phyloP scores from a whole-genome alignment of 2,329 filamentous ascomycete genomes.

The Xylaria multiplex region DNA sequence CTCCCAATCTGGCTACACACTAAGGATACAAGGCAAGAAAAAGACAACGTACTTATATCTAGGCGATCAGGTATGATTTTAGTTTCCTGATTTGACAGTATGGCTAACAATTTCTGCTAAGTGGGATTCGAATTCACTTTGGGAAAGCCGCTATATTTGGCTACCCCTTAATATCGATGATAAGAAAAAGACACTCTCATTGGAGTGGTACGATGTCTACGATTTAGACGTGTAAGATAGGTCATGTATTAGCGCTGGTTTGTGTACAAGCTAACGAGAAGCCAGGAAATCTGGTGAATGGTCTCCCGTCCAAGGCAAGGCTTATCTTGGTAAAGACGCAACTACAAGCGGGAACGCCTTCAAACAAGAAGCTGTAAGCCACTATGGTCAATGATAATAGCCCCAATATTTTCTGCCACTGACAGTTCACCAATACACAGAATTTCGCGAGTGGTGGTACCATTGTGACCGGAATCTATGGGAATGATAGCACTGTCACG shows the following conservation, averaged over 20 bases:
- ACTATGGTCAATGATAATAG: not conserved
- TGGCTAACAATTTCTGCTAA: slow-evolving; percentile 21
- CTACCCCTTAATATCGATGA: slow-evolving; percentile 64
- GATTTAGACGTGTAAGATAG: slow-evolving; percentile 59
- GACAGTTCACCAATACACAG: slow-evolving; percentile 37
- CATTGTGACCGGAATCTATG: slow-evolving; percentile 63
- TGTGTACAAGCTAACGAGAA: slow-evolving; percentile 4
- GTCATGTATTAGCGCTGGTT: not conserved
- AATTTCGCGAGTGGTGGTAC: slow-evolving; percentile 59
- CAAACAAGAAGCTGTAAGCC: slow-evolving; percentile 61
- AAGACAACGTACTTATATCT: slow-evolving; percentile 62
- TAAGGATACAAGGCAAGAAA: slow-evolving; percentile 59
- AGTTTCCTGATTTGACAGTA: not conserved
- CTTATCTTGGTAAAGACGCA: slow-evolving; percentile 59
- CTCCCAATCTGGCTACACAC: slow-evolving; percentile 62
- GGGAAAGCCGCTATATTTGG: slow-evolving; percentile 68
- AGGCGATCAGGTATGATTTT: slow-evolving; percentile 54
- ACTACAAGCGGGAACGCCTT: slow-evolving; percentile 59
- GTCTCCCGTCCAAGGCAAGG: slow-evolving; percentile 57
- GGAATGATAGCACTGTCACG: slow-evolving; percentile 64
- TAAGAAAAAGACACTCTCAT: slow-evolving; percentile 58
- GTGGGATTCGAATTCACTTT: slow-evolving; percentile 66
- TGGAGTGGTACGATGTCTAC: slow-evolving; percentile 66
- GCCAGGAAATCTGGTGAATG: slow-evolving; percentile 59
- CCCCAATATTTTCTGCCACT: slow-evolving; percentile 3